Conservation (phyloP, 192 early-diverging fungal genomes). For the Coemansia sp. region DNA sequence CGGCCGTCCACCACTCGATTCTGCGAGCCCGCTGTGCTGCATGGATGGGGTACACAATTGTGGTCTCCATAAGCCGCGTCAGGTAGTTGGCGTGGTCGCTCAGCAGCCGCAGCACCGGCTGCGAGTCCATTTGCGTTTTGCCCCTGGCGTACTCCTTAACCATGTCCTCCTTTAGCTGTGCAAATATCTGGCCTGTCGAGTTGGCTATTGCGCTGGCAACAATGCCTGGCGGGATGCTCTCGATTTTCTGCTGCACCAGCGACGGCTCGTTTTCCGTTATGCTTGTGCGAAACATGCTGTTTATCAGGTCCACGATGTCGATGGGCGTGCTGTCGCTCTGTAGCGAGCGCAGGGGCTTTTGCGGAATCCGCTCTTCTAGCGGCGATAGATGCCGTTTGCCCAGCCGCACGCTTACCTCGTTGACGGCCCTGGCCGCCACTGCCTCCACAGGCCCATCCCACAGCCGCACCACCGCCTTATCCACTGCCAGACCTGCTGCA, state of each 20-base stretch:
- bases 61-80: slow-evolving; percentile 38
- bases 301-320: slow-evolving; percentile 32
- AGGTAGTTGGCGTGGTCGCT: slow-evolving; percentile 53
- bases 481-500: slow-evolving; percentile 6
- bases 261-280: slow-evolving; percentile 26
- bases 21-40: slow-evolving; percentile 34
- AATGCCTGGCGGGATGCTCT: slow-evolving; percentile 45
- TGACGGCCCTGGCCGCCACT: slow-evolving; percentile 12
- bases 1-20: slow-evolving; percentile 49
- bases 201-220: slow-evolving; percentile 46
- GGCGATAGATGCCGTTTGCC: slow-evolving; percentile 28
- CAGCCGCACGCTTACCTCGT: slow-evolving; percentile 36
- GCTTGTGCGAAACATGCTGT: slow-evolving; percentile 36
- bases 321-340: slow-evolving; percentile 9
- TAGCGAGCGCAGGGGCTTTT: slow-evolving; percentile 29
- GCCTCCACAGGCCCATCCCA: slow-evolving; percentile 13
- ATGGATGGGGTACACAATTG: slow-evolving; percentile 34
- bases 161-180: slow-evolving; percentile 25
- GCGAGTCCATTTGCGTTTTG: not conserved
- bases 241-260: slow-evolving; percentile 21
- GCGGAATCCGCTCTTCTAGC: slow-evolving; percentile 43
- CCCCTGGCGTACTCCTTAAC: slow-evolving; percentile 22
- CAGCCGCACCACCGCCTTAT: slow-evolving; percentile 14
- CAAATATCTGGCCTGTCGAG: slow-evolving; percentile 46
- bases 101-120: slow-evolving; percentile 28